These are phyloP conservation scores for Sophora flavescens DNA, from an alignment of 306 rosid species.

Conservation along the genomic window DNA sequence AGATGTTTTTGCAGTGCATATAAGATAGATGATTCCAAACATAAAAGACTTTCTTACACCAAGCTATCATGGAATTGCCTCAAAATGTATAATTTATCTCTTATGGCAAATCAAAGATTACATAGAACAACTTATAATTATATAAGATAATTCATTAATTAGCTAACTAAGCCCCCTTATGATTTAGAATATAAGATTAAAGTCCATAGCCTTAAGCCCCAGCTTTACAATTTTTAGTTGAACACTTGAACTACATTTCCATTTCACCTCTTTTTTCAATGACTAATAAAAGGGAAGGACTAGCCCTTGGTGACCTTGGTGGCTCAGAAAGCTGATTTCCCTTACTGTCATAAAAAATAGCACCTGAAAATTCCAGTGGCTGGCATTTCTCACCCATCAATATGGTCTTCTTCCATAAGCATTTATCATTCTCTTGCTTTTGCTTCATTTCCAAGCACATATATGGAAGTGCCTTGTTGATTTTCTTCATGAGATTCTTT, in stretches of 20 bases:
- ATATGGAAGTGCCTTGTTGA: slow-evolving; percentile 25
- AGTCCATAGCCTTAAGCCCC: background rate
- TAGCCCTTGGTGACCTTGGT: slow-evolving; percentile 53
- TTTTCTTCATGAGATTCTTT: slow-evolving; percentile 26
- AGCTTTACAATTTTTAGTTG: slow-evolving; percentile 2
- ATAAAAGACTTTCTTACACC: background rate
- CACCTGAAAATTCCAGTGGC: slow-evolving; percentile 58
- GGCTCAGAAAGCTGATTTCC: slow-evolving; percentile 53
- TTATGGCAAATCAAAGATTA: too few species aligned
- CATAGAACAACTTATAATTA: background rate
- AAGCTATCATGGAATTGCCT: background rate
- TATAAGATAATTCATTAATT: background rate
- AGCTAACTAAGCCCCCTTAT: background rate
- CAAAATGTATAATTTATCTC: too few species aligned
- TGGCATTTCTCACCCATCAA: slow-evolving; percentile 62
- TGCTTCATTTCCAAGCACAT: background rate
- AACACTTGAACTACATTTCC: background rate
- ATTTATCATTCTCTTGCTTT: slow-evolving; percentile 26
- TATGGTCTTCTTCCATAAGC: slow-evolving; percentile 60
- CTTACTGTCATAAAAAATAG: slow-evolving; percentile 48
- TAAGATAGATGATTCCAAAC: too few species aligned
- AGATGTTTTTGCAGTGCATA: too few species aligned
- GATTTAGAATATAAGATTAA: background rate
- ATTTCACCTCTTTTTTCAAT: background rate
- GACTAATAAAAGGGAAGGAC: background rate